Base-by-base conservation (phyloP, 2,329 filamentous ascomycete species). In the Aspergillus pseudoviridinutans region DNA sequence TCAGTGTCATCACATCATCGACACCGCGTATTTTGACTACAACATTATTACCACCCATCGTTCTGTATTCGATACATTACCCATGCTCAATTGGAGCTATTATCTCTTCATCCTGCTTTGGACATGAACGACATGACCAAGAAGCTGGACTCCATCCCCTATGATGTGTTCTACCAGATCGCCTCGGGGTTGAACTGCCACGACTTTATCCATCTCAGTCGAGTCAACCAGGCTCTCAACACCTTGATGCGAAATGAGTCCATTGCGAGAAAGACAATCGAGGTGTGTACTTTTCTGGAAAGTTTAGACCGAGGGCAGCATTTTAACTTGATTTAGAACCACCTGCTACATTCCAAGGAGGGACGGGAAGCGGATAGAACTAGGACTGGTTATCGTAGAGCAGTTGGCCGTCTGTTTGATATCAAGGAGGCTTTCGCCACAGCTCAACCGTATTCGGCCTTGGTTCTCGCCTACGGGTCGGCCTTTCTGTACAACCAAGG, bases 401-500 rank as follows among this genome's bases (percentile, higher is more conserved):
- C 82, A 0, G 70, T 91, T 20, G 80, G 84, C n/a, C 78, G 82
- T 49, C 76, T 87, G 9, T 82, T 84, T 59, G 87, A 88, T 67
- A 78, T 86, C 51, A 79, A 82, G 53, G 72, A 82, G 53, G 85
- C 88, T 24, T 76, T 89, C 50, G 79, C 84, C 3, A 79, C 78
- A 24, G 86, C 85, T 4, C 73, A 79, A 32, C 89, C 89, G 0
- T 91, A 84, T 67, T 79, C 83, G 0, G 81, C 82, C 17, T 81
- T 81, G 2, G 75, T 86, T 0, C 67, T 91, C 32, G 87, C 82
- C 3, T 76, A 84, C 53, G 86, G 82, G 3, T 80, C 84, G 25
- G 77, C 79, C 3, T 90, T 87, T 70, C 70, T 86, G 1, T 91
- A 88, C 68, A 76, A 78, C 20, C 79, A 84, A 57, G 87, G 88